Evolutionary conservation across 176 grass and related monocot genomes (phyloP).

Genomic region (Oryza glaberrima): DNA sequence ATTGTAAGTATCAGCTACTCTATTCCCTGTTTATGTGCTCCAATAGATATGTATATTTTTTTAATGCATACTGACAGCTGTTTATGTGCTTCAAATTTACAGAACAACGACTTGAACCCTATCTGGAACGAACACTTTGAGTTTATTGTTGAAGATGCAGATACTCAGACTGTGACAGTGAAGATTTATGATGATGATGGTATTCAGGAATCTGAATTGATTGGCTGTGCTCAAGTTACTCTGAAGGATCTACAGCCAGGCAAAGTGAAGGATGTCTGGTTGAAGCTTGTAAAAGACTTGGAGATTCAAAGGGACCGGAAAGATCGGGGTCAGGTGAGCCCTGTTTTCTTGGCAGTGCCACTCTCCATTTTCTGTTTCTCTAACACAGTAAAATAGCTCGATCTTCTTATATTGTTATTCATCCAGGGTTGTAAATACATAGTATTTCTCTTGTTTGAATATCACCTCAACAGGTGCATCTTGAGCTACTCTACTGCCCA

Average conservation of each 20-base stretch:
- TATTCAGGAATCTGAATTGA: constrained; percentile 84
- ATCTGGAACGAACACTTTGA: constrained; percentile 99
- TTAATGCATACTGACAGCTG: constrained; percentile 12
- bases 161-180: constrained; percentile 79
- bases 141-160: constrained; percentile 82
- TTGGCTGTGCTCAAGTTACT: constrained; percentile 89
- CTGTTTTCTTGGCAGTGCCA: constrained; percentile 8
- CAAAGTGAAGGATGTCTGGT: constrained; percentile 97
- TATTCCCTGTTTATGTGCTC: constrained; percentile 13
- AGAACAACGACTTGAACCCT: constrained; percentile 93
- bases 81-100: constrained; percentile 15
- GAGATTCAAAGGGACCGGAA: constrained; percentile 94
- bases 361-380: neutral
- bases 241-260: constrained; percentile 81
- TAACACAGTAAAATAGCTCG: neutral
- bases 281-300: constrained; percentile 96
- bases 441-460: constrained; percentile 10
- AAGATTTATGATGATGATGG: constrained; percentile 97
- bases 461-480: constrained; percentile 66
- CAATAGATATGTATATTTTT: constrained; percentile 18
- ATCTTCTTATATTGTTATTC: neutral
- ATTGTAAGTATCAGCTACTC: constrained; percentile 66
- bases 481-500: constrained; percentile 89
- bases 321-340: constrained; percentile 81
- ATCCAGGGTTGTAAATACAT: neutral